Conservation (phyloP, 148 eudicot species). For the Gaultheria prostrata region DNA sequence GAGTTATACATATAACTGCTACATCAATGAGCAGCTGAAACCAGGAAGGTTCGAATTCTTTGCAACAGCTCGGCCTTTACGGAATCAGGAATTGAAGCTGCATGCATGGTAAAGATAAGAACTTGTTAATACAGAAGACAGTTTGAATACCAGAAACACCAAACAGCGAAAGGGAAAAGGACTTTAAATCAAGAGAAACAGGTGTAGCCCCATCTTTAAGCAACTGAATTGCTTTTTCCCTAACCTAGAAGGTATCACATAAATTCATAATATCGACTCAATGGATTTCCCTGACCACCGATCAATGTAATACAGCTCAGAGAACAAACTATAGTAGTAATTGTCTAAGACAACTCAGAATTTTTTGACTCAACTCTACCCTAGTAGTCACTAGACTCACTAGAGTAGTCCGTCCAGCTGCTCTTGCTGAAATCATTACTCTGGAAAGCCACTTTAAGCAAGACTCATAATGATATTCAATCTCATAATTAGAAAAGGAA, state of each 20-base stretch:
- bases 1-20: not conserved
- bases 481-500: not conserved
- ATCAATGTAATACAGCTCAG: not conserved
- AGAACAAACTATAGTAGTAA: not conserved
- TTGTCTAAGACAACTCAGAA: not conserved
- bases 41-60: constrained; percentile 58
- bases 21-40: constrained; percentile 50
- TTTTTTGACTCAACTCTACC: no score
- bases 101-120: constrained; percentile 17
- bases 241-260: not conserved
- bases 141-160: not conserved
- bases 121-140: not conserved
- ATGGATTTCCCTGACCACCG: not conserved
- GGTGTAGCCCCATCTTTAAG: constrained; percentile 3
- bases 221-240: not conserved
- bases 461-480: not conserved
- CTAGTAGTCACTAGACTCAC: no score
- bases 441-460: no score
- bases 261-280: not conserved
- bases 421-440: no score
- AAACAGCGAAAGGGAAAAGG: not conserved
- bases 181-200: not conserved
- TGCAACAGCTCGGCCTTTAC: constrained; percentile 75
- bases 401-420: no score
- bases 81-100: constrained; percentile 66